Evolutionary conservation across 2,329 filamentous ascomycete genomes (phyloP).

Genomic region (Metarhizium humberi): DNA sequence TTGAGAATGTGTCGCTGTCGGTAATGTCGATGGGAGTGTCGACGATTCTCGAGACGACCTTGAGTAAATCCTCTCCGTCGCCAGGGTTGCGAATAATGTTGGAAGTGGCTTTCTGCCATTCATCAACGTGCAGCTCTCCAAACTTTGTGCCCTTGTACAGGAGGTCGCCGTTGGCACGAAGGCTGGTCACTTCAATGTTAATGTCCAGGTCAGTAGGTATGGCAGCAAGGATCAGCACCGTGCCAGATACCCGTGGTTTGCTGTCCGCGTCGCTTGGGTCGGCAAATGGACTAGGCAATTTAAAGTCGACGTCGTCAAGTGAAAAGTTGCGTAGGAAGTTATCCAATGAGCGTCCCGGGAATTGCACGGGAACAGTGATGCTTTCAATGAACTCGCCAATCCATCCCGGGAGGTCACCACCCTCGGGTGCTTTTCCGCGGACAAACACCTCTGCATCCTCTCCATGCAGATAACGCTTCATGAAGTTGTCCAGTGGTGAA

Average conservation of each 20-base stretch:
- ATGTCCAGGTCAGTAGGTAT: conserved; percentile 85
- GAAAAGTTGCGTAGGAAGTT: conserved; percentile 83
- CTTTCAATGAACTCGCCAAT: conserved; percentile 70
- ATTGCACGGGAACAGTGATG: conserved; percentile 73
- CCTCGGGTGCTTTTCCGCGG: conserved; percentile 62
- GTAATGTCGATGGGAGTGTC: conserved; percentile 78
- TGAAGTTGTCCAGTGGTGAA: conserved; percentile 76
- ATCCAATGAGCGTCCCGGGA: conserved; percentile 74
- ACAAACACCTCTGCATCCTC: conserved; percentile 73
- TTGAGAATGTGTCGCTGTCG: conserved; percentile 66
- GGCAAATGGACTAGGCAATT: conserved; percentile 70
- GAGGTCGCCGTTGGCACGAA: conserved; percentile 72
- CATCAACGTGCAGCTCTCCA: conserved; percentile 65
- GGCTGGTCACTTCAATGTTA: conserved; percentile 63
- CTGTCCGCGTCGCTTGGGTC: conserved; percentile 64
- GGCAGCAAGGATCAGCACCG: conserved; percentile 67
- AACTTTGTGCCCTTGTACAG: conserved; percentile 71
- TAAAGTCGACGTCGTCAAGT: conserved; percentile 76
- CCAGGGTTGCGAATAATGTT: conserved; percentile 50
- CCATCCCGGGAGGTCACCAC: conserved; percentile 68
- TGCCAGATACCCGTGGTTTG: conserved; percentile 72
- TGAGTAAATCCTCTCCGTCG: conserved; percentile 51
- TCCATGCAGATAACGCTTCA: conserved; percentile 75
- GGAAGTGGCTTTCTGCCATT: conserved; percentile 82
- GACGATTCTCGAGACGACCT: conserved; percentile 67